Evolutionary conservation across 768 basidiomycete genomes (phyloP).

Genomic region (Dacryopinax primogenitus): DNA sequence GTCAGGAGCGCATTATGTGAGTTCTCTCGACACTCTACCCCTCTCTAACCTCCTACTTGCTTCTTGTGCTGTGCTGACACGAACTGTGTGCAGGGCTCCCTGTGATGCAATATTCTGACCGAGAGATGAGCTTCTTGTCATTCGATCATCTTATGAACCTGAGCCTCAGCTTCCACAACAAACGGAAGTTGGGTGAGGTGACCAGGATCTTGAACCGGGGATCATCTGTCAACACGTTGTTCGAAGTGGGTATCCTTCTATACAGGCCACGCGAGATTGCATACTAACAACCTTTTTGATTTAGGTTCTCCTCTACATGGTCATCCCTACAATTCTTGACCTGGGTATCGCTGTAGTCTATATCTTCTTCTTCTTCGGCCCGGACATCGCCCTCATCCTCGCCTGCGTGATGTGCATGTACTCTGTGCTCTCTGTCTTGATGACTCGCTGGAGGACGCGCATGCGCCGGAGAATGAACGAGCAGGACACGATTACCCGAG

Average conservation of each 20-base stretch:
- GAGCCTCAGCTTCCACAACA: conserved; percentile 71
- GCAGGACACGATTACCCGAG: conserved; percentile 63
- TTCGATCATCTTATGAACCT: conserved; percentile 81
- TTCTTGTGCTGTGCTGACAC: conserved; percentile 18
- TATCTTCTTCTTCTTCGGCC: conserved; percentile 33
- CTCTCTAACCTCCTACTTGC: too few relatives aligned
- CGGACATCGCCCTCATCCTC: conserved; percentile 40
- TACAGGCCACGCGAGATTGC: neutral
- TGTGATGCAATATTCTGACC: conserved; percentile 79
- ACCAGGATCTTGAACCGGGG: conserved; percentile 72
- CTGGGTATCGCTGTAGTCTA: conserved; percentile 54
- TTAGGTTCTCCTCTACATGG: conserved; percentile 69
- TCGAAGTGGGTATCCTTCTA: conserved; percentile 39
- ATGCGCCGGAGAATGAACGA: conserved; percentile 72
- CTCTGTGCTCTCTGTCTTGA: conserved; percentile 33
- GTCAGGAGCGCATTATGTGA: conserved; percentile 17
- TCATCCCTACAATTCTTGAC: conserved; percentile 73
- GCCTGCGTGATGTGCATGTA: conserved; percentile 63
- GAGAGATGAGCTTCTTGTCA: conserved; percentile 76
- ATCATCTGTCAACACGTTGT: conserved; percentile 70
- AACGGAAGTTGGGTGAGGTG: conserved; percentile 73
- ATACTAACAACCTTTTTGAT: conserved; percentile 9
- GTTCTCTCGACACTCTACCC: too few relatives aligned
- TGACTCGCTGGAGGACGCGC: conserved; percentile 62
- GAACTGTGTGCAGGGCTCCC: conserved; percentile 41